Conservation (phyloP, 441 rosid species). For the Aquilaria agallochum region DNA sequence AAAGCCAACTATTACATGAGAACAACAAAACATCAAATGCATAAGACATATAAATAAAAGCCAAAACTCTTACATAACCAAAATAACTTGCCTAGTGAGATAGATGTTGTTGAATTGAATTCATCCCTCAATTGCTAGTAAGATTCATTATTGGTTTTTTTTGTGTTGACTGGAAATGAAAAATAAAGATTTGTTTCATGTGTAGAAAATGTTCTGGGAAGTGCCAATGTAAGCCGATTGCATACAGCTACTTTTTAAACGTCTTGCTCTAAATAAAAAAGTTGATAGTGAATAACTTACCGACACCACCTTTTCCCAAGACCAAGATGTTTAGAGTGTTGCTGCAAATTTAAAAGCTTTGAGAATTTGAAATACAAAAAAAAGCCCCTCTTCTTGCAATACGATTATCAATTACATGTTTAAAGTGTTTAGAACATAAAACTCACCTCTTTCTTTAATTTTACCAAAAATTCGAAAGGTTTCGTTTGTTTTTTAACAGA, state of each 20-base stretch:
- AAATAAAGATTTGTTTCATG: background rate
- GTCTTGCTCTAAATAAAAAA: slow-evolving; percentile 89
- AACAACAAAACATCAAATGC: background rate
- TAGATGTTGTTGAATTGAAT: slow-evolving; percentile 62
- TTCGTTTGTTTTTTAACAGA: too few species aligned
- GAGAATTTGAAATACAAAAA: too few species aligned
- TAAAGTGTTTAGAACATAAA: too few species aligned
- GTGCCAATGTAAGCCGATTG: too few species aligned
- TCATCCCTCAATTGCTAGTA: slow-evolving; percentile 64
- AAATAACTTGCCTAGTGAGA: slow-evolving; percentile 59
- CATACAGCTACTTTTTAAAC: slow-evolving; percentile 25
- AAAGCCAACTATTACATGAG: slow-evolving; percentile 1
- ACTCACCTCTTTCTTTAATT: too few species aligned
- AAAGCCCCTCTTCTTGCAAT: too few species aligned
- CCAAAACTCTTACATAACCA: slow-evolving; percentile 1
- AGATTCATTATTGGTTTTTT: slow-evolving; percentile 68
- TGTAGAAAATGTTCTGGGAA: background rate
- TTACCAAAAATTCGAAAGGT: too few species aligned
- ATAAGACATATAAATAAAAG: background rate
- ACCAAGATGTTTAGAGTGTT: slow-evolving; percentile 82
- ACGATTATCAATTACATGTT: too few species aligned
- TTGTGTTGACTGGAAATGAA: slow-evolving; percentile 58
- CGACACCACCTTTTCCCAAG: slow-evolving; percentile 97
- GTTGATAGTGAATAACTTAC: slow-evolving; percentile 94
- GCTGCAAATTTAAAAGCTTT: slow-evolving; percentile 21